Conservation (phyloP, 1,139 yeast genomes). For the Yamadazyma aaseri region DNA sequence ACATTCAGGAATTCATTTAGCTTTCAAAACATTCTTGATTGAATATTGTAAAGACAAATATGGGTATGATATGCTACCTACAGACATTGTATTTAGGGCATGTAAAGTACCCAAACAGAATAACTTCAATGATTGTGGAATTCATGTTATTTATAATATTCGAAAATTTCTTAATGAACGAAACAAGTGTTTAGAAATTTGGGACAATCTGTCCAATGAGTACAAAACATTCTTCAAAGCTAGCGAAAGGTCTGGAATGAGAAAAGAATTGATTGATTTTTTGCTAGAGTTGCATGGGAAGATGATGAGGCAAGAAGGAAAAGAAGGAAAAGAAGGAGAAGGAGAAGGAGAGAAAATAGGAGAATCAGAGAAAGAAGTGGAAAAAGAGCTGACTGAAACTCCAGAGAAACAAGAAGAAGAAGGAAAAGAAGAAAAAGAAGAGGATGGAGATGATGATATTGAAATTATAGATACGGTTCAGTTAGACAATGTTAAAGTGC, state of each 20-base stretch:
- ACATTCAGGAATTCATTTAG: slow-evolving; percentile 53
- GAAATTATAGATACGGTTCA: slow-evolving; percentile 7
- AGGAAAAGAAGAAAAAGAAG: not conserved
- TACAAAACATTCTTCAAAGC: slow-evolving; percentile 25
- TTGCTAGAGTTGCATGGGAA: slow-evolving; percentile 26
- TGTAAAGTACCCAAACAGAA: slow-evolving; percentile 80
- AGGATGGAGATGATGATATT: slow-evolving; percentile 7
- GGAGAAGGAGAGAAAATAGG: slow-evolving; percentile 15
- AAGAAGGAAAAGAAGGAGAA: slow-evolving; percentile 14
- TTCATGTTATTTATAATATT: slow-evolving; percentile 82
- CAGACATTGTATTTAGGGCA: slow-evolving; percentile 40
- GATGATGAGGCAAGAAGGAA: not conserved
- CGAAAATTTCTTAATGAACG: slow-evolving; percentile 60
- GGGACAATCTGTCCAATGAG: slow-evolving; percentile 28
- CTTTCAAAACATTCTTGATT: slow-evolving; percentile 62
- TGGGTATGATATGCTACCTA: slow-evolving; percentile 44
- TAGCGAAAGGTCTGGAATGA: slow-evolving; percentile 32
- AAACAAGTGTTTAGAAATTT: slow-evolving; percentile 46
- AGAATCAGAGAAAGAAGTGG: not conserved
- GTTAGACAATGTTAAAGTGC: slow-evolving; percentile 4
- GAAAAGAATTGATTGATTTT: slow-evolving; percentile 28
- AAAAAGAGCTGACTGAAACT: not conserved
- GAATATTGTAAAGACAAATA: slow-evolving; percentile 70
- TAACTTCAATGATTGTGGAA: slow-evolving; percentile 93
- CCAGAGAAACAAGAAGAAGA: not conserved